Base-by-base conservation (phyloP, 106 monocot genomes). In the Dioscorea zingiberensis region DNA sequence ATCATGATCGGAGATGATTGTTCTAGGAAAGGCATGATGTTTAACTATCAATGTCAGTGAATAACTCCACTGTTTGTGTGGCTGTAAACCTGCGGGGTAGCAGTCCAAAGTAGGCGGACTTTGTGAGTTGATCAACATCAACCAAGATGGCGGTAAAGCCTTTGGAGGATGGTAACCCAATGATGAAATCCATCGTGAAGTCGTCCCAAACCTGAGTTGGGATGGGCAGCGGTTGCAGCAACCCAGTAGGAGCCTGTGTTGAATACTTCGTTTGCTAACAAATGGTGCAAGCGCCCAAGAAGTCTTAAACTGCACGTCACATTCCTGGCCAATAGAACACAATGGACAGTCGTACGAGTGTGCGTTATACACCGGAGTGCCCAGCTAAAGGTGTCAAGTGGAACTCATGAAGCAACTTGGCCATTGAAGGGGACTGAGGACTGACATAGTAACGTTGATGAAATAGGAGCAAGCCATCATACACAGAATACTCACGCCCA, bases 211-310 rank as follows among this genome's bases (percentile, higher is more conserved):
- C 48, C 3, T 19, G 7, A 10, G 64, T 8, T 0, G 73, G 65
- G 13, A 73, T 65, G 1, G 73, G 73, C 13, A 73, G 26, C 7
- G 73, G 73, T 21, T 73, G 65, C 1, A 73, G 45, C 2, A 73
- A 27, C 8, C 57, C 73, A 16, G 56, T 24, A 10, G 65, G 73
- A 16, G 64, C 6, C 2, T 11, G 4, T 21, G 8, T 57, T 6
- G 16, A 22, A 27, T 23, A 30, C 44, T 73, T 73, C 21, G 10
- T 7, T 1, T 7, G 38, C 18, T 73, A 64, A 23, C 45, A 73
- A 21, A 66, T 48, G 14, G 55, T 23, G 19, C 65, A 73, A 1
- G 16, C 14, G 1, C 19, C 15, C 7, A 65, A 19, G 17, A 23
- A 57, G 16, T 73, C 25, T 24, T 58, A 56, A 1, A 73, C 7